Percentiles rank a stretch among this genome's conserved stretches.
Conservation (phyloP, 768 basidiomycete genomes). For the Tylopilus cervinicoccineus region DNA sequence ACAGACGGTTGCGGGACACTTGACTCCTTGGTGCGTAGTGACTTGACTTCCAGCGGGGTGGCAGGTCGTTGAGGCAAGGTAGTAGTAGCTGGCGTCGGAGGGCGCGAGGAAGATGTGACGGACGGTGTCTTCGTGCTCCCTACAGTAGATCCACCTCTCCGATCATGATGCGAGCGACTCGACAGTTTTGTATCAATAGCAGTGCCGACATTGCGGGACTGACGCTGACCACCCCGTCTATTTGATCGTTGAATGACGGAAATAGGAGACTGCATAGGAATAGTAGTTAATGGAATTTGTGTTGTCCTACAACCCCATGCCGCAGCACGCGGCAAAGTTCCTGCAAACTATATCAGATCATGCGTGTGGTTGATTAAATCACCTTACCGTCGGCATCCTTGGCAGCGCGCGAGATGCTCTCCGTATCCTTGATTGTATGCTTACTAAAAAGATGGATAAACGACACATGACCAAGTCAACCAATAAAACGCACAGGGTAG, state of each 20-base stretch:
- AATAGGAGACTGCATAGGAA: constrained; percentile 17
- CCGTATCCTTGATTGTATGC: constrained; percentile 90
- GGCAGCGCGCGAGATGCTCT: constrained; percentile 54
- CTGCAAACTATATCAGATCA: constrained; percentile 16
- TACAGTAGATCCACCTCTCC: constrained; percentile 35
- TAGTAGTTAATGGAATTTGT: constrained; percentile 12
- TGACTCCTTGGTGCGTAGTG: constrained; percentile 38
- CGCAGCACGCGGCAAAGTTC: constrained; percentile 63
- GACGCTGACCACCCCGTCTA: constrained; percentile 47
- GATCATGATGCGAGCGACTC: constrained; percentile 39
- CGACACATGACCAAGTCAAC: neutral
- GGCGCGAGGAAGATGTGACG: constrained; percentile 51
- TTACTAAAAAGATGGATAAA: constrained; percentile 47
- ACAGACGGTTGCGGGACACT: constrained; percentile 36
- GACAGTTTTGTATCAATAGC: constrained; percentile 34
- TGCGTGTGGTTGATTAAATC: neutral
- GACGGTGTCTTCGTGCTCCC: constrained; percentile 42
- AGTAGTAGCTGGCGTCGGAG: constrained; percentile 47
- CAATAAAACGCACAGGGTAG: constrained; percentile 66
- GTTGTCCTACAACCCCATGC: constrained; percentile 54
- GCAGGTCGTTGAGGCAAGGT: constrained; percentile 40
- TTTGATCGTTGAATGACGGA: constrained; percentile 34
- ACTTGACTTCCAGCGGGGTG: constrained; percentile 42
- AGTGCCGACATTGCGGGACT: constrained; percentile 38
- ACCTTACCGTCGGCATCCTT: constrained; percentile 59